Evolutionary conservation across 306 rosid species (phyloP).

Genomic region (Arachis hypogaea): DNA sequence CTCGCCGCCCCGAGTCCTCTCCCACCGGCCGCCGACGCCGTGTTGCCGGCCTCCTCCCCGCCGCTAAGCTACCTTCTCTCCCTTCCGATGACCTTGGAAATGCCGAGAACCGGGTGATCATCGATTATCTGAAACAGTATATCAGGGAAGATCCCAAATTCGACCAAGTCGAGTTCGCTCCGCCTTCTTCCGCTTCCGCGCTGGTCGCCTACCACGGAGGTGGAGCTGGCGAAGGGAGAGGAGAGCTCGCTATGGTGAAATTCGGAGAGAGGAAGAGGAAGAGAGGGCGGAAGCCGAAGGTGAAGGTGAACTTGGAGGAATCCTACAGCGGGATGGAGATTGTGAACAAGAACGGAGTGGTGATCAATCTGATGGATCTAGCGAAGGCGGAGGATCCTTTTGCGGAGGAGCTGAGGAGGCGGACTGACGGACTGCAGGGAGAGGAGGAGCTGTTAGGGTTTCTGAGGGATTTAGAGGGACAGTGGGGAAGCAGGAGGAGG

Average conservation of each 20-base stretch:
- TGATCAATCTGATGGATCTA: slow-evolving; percentile 50
- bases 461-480: slow-evolving; percentile 76
- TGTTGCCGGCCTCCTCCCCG: slow-evolving; percentile 53
- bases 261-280: slow-evolving; percentile 58
- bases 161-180: slow-evolving; percentile 50
- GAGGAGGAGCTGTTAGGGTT: slow-evolving; percentile 77
- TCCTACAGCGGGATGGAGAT: slow-evolving; percentile 47
- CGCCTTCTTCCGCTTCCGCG: slow-evolving; percentile 5
- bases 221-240: background rate
- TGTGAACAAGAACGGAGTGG: slow-evolving; percentile 54
- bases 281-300: slow-evolving; percentile 83
- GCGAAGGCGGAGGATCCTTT: slow-evolving; percentile 56
- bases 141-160: slow-evolving; percentile 73
- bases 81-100: slow-evolving; percentile 56
- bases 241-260: background rate
- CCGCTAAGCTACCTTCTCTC: slow-evolving; percentile 47
- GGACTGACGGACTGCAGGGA: slow-evolving; percentile 61
- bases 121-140: slow-evolving; percentile 61
- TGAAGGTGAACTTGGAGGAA: slow-evolving; percentile 49
- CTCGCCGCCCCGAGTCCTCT: slow-evolving; percentile 48
- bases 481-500: slow-evolving; percentile 88
- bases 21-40: slow-evolving; percentile 64
- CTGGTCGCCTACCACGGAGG: background rate
- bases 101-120: slow-evolving; percentile 55
- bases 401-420: slow-evolving; percentile 62